phyloP scores from a whole-genome alignment of 306 rosid genomes.

The Castanopsis chinensis region DNA sequence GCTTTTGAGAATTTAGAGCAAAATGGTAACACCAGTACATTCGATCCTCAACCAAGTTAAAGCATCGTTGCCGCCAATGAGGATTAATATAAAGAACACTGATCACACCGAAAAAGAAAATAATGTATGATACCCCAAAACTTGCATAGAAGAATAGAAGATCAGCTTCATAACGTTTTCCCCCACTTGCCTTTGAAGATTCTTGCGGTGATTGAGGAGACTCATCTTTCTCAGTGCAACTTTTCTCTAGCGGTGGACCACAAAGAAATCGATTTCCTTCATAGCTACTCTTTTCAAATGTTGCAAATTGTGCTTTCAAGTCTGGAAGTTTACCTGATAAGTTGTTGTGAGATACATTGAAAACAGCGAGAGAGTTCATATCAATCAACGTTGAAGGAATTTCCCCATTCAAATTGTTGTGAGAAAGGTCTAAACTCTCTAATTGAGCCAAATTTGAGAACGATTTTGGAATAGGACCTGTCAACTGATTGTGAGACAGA shows the following conservation, averaged over 20 bases:
- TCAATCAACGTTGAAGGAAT: background rate
- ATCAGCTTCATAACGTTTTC: too few species aligned
- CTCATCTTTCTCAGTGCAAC: background rate
- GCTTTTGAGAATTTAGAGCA: too few species aligned
- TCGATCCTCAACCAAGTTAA: too few species aligned
- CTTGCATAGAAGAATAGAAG: background rate
- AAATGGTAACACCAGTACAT: too few species aligned
- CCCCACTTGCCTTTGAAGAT: too few species aligned
- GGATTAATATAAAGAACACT: too few species aligned
- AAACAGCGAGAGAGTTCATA: background rate
- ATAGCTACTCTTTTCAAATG: background rate
- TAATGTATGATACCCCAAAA: background rate
- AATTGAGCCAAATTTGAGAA: background rate
- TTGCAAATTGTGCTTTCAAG: background rate
- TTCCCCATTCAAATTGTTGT: background rate
- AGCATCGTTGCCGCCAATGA: too few species aligned
- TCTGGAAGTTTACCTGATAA: conserved; percentile 1
- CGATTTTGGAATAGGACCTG: background rate
- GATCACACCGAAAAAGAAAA: background rate
- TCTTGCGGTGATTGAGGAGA: too few species aligned
- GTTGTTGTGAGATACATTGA: conserved; percentile 12
- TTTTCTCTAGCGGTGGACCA: background rate
- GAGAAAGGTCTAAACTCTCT: conserved; percentile 8
- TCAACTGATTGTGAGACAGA: conserved; percentile 6
- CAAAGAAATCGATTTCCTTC: conserved; percentile 6